Base-by-base conservation (phyloP, 1,284 basidiomycete species). In the Macrocystidia cucumis region DNA sequence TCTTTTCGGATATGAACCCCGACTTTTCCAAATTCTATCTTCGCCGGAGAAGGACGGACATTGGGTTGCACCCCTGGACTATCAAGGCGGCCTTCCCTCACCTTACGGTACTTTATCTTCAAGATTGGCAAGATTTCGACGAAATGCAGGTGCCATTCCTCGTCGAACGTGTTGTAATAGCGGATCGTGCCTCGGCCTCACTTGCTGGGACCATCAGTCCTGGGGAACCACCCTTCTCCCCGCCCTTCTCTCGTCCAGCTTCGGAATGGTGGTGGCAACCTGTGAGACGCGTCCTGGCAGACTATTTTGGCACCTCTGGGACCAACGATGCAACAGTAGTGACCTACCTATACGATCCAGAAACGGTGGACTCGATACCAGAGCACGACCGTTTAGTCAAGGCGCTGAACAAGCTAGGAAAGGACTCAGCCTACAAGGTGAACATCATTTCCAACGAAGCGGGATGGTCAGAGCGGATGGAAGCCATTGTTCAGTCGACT, bases 81-180 rank as follows among this genome's bases (percentile, higher is more conserved):
- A 57, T 64, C 41, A 76, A 84, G 55, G 67, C 80, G 4, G 78
- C 80, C 11, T 84, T 91, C 48, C 87, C 89, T 0, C 73, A 70
- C 19, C 67, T 84, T 44, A 67, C 71, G 0, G 55, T 81, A 11
- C 68, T 85, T 55, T 89, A 78, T 53, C 49, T 65, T 9, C 72
- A 82, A 43, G 89, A 91, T 50, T 88, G 83, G 74, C 62, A 67
- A 19, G 90, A 91, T 52, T 78, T 81, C 46, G 65, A 71, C 19
- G 65, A 72, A 38, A 73, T 88, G 46, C 62, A 67, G 13, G 68
- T 76, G 18, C 81, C 88, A 0, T 86, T 78, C 52, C 47, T 91
- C 13, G 64, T 87, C 32, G 82, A 88, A 45, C 77, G 86, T 5
- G 63, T 87, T 6, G 73, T 92, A 13, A 62, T 92, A 25, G 78